Base-by-base conservation (phyloP, 768 basidiomycete species). In the Mrakia frigida region DNA sequence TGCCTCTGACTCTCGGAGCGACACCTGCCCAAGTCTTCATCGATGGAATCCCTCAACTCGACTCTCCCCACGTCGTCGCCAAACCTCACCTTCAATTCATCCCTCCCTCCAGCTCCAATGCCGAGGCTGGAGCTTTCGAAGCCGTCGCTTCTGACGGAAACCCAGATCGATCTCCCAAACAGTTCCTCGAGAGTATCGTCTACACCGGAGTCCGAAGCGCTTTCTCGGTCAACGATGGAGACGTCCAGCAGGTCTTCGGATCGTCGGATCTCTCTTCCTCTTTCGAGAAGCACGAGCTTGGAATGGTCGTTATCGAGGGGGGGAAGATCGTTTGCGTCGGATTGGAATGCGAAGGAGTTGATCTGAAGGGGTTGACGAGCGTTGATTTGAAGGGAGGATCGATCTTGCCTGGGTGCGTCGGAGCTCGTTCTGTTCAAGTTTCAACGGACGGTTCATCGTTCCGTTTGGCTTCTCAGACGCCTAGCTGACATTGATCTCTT, bases 11-110 rank as follows among this genome's bases (percentile, higher is more conserved):
- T 0, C 85, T 94, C 16, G 91, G 91, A 33, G 91, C 92, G 31
- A 89, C 91, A 0, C 92, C 92, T 6, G 85, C 86, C 71, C 92
- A 94, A 84, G 91, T 92, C 11, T 92, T 87, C 84, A 92, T 94
- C 77, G 93, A 95, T 80, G 93, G 93, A 4, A 90, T 94, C 67
- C 81, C 90, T 0, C 93, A 95, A 80, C 79, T 85, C 72, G 79
- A 81, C 41, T n/a, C 25, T 11, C 25, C 23, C n/a, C 56, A 56
- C 56, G 56, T 56, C 56, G 56, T 56, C 56, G 1, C 56, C 3
- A 56, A 70, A 79, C 1, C 81, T 83, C 18, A 72, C 79, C 41
- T 81, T 87, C 28, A 81, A 33, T 6, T 50, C 73, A 31, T 70
- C 83, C 73, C 94, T 94, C 81, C 88, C 90, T 0, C 65, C 78